Percentiles rank a stretch among this genome's conserved stretches.
Evolutionary conservation across 345 rosid species (phyloP).

Genomic region (Streptanthus diversifolius): DNA sequence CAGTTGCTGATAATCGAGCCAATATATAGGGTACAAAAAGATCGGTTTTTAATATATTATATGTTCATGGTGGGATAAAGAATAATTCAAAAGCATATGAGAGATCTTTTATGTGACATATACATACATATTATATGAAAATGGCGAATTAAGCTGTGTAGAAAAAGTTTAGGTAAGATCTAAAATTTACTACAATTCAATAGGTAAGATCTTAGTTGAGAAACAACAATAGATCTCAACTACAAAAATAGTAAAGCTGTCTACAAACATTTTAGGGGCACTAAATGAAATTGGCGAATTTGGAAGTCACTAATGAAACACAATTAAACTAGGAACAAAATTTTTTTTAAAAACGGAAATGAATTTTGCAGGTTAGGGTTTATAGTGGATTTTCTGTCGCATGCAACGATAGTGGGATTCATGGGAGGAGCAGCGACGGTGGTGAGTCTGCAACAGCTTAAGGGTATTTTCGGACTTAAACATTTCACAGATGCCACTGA

Average conservation of each 20-base stretch:
- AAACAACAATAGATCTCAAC: too few relatives aligned
- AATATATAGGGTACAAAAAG: background rate
- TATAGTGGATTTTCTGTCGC: constrained; percentile 90
- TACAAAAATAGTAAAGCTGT: background rate
- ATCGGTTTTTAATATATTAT: background rate
- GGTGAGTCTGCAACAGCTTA: constrained; percentile 88
- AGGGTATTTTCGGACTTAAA: constrained; percentile 75
- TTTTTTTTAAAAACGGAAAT: background rate
- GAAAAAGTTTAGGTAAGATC: too few relatives aligned
- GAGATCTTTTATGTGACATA: background rate
- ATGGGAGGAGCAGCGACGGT: constrained; percentile 99
- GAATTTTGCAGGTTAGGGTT: constrained; percentile 67
- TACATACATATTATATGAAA: background rate
- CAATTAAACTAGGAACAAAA: background rate
- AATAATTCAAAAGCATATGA: background rate
- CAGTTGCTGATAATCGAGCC: background rate
- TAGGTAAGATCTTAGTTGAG: background rate
- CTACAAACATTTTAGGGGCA: background rate
- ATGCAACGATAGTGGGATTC: constrained; percentile 96
- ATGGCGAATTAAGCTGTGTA: too few relatives aligned
- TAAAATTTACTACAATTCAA: too few relatives aligned
- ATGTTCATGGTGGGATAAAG: background rate
- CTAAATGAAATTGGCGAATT: background rate
- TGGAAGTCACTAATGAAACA: background rate
- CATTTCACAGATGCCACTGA: constrained; percentile 84